Base-by-base conservation (phyloP, 176 grass and related monocot species). In the Cocos nucifera region DNA sequence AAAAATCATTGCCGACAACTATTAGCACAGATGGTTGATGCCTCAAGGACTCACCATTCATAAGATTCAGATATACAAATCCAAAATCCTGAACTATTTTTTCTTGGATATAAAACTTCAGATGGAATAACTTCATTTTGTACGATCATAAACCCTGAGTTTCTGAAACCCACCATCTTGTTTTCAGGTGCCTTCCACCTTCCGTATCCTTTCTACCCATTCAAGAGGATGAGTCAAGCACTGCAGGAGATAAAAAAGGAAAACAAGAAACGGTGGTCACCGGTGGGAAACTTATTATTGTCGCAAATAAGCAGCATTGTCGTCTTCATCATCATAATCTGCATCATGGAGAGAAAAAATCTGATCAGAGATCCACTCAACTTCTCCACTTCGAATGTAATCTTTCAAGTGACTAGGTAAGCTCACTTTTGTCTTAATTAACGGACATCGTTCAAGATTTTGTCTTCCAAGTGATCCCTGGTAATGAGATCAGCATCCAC, bases 341-440 rank as follows among this genome's bases (percentile, higher is more conserved):
- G 86, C 72, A 44, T 95, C 65, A 83, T 65, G 1, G 90, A 95
- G 69, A 87, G 90, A 63, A 82, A 32, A 59, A 84, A 64, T 6
- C 51, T 95, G n/a, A 52, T 19, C 48, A 32, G 15, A 51, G 86
- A 95, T 74, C 86, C 90, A 2, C 67, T 87, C 59, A 95, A 95
- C 66, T 90, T 95, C 77, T 86, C 79, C 32, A 66, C 82, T 54
- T 78, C 87, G 66, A 81, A 73, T 65, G 59, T 89, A 12, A 73
- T 89, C 44, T 95, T 95, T 58, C 86, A 95, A 69, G 74, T 83
- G 32, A 50, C 76, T 22, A 89, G 90, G 86, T 86, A 53, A 52
- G 44, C 4, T 50, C 25, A 19, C 10, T 21, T 21, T 21, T 21
- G 21, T 21, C 21, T 0, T 21, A 21, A 21, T 21, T 21, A 21